These are phyloP conservation scores for Trichophyton schoenleinii DNA, from an alignment of 2,329 filamentous ascomycete genomes.

Conservation along the genomic window DNA sequence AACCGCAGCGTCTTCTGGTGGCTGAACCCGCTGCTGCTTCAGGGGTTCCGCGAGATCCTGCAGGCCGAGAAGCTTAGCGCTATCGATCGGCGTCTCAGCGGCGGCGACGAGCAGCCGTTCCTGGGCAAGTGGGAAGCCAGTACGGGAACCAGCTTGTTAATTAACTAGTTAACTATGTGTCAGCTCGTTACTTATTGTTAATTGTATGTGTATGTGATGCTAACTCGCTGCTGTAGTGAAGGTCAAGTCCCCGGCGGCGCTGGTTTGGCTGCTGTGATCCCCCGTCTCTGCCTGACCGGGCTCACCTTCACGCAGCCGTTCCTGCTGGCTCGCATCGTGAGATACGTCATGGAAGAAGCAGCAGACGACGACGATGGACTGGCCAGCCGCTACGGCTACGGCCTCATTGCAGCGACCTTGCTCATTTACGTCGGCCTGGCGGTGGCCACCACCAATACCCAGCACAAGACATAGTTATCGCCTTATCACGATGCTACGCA, in stretches of 20 bases:
- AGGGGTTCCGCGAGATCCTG: conserved; percentile 9
- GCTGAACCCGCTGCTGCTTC: not conserved
- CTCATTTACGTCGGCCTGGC: conserved; percentile 13
- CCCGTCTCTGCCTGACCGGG: conserved; percentile 17
- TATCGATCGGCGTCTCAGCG: conserved; percentile 14
- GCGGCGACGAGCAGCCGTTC: not conserved
- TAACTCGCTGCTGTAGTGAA: not conserved
- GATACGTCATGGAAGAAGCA: conserved; percentile 9
- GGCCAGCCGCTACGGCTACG: conserved; percentile 13
- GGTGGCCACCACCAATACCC: not conserved
- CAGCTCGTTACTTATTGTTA: no score
- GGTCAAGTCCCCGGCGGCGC: not conserved
- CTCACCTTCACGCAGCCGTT: conserved; percentile 20
- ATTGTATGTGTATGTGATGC: no score
- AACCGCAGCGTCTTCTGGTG: not conserved
- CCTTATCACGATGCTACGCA: conserved; percentile 5
- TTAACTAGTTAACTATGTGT: no score
- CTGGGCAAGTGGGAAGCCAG: not conserved
- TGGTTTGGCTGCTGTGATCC: not conserved
- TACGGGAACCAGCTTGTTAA: not conserved
- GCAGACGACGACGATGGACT: conserved; percentile 8
- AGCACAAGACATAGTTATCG: conserved; percentile 4
- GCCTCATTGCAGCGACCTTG: conserved; percentile 17
- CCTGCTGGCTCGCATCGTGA: conserved; percentile 17
- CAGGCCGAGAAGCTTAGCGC: conserved; percentile 21